phyloP scores from a whole-genome alignment of 495 filamentous ascomycete genomes.

The Penicillium macrosclerotiorum region DNA sequence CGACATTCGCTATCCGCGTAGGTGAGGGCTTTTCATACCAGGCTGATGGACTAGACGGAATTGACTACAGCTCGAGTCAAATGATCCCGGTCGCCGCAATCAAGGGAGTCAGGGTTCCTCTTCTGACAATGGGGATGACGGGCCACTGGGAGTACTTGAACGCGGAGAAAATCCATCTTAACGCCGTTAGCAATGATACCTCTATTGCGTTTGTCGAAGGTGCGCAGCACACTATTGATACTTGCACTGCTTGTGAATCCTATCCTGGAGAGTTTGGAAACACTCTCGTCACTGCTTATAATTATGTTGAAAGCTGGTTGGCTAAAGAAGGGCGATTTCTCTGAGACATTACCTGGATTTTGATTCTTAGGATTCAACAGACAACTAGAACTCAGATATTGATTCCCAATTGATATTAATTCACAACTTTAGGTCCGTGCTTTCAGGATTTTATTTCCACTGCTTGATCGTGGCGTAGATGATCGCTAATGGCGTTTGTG shows the following conservation, averaged over 20 bases:
- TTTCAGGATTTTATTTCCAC: too few species aligned
- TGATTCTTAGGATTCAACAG: too few species aligned
- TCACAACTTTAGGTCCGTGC: too few species aligned
- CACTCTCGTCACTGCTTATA: slow-evolving; percentile 1
- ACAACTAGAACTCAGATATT: too few species aligned
- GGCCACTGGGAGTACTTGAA: slow-evolving; percentile 17
- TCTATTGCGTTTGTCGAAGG: slow-evolving; percentile 13
- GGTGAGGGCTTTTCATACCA: slow-evolving; percentile 1
- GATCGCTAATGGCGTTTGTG: too few species aligned
- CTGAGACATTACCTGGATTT: too few species aligned
- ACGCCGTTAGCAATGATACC: slow-evolving; percentile 5
- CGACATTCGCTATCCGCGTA: slow-evolving; percentile 5
- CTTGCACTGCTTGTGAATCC: slow-evolving; percentile 9
- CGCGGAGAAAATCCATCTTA: slow-evolving; percentile 12
- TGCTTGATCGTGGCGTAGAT: too few species aligned
- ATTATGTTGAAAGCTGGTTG: not conserved
- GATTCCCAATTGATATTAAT: too few species aligned
- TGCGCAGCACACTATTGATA: slow-evolving; percentile 9
- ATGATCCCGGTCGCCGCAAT: slow-evolving; percentile 1
- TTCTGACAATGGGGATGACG: slow-evolving; percentile 15
- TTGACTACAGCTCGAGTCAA: slow-evolving; percentile 7
- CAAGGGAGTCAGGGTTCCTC: slow-evolving; percentile 4
- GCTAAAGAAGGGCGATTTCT: not conserved
- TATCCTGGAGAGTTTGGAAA: slow-evolving; percentile 11
- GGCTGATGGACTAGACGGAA: slow-evolving; percentile 1